Percentiles rank a stretch among this genome's conserved stretches.
phyloP scores from a whole-genome alignment of 805 yeast species.

The Saccharomyces eubayanus region DNA sequence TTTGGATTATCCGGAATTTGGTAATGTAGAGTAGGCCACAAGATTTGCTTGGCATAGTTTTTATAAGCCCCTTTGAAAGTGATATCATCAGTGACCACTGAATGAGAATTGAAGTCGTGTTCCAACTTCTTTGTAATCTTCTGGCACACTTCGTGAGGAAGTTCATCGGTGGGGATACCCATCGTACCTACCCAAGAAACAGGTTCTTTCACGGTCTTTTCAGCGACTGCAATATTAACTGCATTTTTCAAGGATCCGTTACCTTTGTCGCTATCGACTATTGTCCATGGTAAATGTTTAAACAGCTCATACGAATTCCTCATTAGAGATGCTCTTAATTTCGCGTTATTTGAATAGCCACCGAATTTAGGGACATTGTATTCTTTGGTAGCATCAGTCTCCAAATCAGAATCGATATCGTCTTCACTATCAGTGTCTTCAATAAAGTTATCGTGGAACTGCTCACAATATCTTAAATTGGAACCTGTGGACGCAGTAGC shows the following conservation, averaged over 20 bases:
- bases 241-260: conserved; percentile 89
- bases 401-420: conserved; percentile 18
- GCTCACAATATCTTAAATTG: conserved; percentile 10
- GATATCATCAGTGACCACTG: conserved; percentile 67
- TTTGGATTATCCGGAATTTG: conserved; percentile 94
- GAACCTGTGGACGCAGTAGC: conserved; percentile 9
- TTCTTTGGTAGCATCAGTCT: conserved; percentile 10
- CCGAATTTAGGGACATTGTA: conserved; percentile 47
- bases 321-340: conserved; percentile 35
- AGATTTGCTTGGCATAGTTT: conserved; percentile 84
- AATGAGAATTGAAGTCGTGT: conserved; percentile 46
- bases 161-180: conserved; percentile 83
- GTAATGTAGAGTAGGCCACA: conserved; percentile 93
- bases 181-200: conserved; percentile 78
- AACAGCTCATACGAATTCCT: conserved; percentile 32
- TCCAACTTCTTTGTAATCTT: conserved; percentile 44
- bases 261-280: conserved; percentile 63
- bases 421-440: conserved; percentile 8
- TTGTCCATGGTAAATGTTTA: conserved; percentile 59
- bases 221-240: conserved; percentile 47
- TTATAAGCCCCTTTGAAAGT: conserved; percentile 86
- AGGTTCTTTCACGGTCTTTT: conserved; percentile 32
- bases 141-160: conserved; percentile 48
- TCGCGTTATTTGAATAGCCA: conserved; percentile 60
- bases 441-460: conserved; percentile 4